Evolutionary conservation across 805 yeast species (phyloP), one percentile per base, ranked within the genome.

Genomic region (Vanderwaltozyma tropicalis): DNA sequence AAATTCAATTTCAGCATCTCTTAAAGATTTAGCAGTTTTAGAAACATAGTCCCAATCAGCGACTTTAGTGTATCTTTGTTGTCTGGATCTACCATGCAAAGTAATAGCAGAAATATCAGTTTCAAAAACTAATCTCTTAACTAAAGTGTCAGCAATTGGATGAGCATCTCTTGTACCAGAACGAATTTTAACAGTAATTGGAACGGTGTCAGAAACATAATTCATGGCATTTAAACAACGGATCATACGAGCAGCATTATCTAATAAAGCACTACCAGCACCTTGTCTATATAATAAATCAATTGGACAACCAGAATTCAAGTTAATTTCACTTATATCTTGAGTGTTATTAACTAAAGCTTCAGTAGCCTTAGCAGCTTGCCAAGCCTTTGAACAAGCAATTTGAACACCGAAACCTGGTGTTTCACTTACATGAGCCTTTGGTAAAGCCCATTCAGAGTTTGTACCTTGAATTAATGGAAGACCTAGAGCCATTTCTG

Each of bases 301-400:
- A 48, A 92, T 92, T 13, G 99, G 99, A 60, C 99, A 92, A 2
- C 99, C 99, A 55, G 95, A 81, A 62, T 92, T 92, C 52, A 92
- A 71, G 57, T 92, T 92, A 46, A 92, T 66, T 54, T 92, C 97
- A 22, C 80, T 72, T n/a, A 82, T 74, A 40, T 70, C 58, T 40
- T 70, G 68, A 14, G 72, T 64, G 17, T 85, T 62, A 27, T 47
- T 65, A 13, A 50, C 54, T 8, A 60, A 34, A 8, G 80, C 77
- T 59, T 92, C 96, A n/a, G 92, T 78, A 2, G 95, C 94, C 59
- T 86, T 86, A 20, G 86, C 74, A 2, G 94, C 95, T 50, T 87
- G 94, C 94, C 95, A 86, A 41, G 83, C 86, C 60, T 88, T 88
- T 13, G 87, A 67, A 17, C 95, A 75, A 3, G 97, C 96, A 29